A percentile compares a stretch with the other conserved stretches of the same genome.
These are phyloP conservation scores for Cylindrotheca fusiformis DNA, from an alignment of 108 stramenopile genomes.

Conservation along the genomic window DNA sequence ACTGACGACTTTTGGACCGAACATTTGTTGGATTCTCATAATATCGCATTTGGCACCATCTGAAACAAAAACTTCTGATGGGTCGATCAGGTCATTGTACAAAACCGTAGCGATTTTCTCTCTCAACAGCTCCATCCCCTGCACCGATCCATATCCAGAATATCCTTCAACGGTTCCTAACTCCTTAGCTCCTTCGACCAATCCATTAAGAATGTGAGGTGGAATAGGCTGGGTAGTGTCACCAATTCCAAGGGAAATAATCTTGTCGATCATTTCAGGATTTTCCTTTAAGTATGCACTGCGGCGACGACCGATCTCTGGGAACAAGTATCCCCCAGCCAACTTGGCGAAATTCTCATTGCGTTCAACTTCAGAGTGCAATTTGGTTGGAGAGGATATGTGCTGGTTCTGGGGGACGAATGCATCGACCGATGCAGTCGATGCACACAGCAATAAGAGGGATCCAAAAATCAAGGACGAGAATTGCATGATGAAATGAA, in stretches of 20 bases:
- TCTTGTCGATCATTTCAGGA: conserved; percentile 87
- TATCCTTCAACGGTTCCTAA: conserved; percentile 93
- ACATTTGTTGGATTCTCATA: conserved; percentile 94
- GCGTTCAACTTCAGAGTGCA: conserved; percentile 58
- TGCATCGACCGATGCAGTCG: no score
- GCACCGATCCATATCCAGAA: conserved; percentile 94
- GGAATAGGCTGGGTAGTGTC: conserved; percentile 98
- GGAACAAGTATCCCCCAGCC: conserved; percentile 92
- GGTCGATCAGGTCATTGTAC: conserved; percentile 86
- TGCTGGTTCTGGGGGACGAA: no score
- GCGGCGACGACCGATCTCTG: conserved; percentile 95
- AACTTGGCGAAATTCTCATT: conserved; percentile 92
- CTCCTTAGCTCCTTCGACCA: conserved; percentile 80
- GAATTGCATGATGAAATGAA: no score
- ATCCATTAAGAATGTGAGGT: conserved; percentile 86
- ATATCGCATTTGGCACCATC: conserved; percentile 99
- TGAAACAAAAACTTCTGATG: conserved; percentile 95
- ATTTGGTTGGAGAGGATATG: no score
- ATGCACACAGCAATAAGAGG: no score
- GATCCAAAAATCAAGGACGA: no score
- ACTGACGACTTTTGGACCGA: conserved; percentile 86
- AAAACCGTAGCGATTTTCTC: conserved; percentile 89
- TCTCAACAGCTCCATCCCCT: conserved; percentile 83
- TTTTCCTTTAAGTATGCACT: conserved; percentile 87
- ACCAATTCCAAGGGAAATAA: conserved; percentile 95